Evolutionary conservation across 805 yeast genomes (phyloP), one percentile per base, ranked within the genome.

Genomic region (Suhomyces prunicola): DNA sequence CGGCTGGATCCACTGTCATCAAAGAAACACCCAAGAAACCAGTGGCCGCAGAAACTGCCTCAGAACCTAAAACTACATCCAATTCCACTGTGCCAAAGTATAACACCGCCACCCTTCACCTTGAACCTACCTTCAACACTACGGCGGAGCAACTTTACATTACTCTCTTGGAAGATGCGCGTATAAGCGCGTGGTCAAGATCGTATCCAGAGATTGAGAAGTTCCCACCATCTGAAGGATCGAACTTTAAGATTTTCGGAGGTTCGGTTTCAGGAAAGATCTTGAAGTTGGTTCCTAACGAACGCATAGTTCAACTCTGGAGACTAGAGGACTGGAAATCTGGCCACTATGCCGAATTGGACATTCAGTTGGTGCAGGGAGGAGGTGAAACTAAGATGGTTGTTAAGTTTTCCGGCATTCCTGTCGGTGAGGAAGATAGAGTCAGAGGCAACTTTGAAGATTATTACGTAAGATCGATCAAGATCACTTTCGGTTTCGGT

Each of bases 401-500:
- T 54, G 90, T 91, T 17, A 75, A 79, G 44, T 90, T 93, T 83
- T 76, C 83, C 15, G 97, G 97, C 13, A 87, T 94, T 48, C 99
- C 99, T 15, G 78, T 93, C 40, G 99, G 98, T 12, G 96, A 94
- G 67, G 98, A 94, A 65, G 94, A 96, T 62, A 72, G 87, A 62
- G 97, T 89, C 40, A 83, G 85, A 64, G 81, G 78, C 41, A 94
- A 93, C 70, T 93, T 94, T 65, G 90, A 90, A 62, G 90, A 89
- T 56, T 89, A 91, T 71, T 94, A 94, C 67, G 85, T 94, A 49
- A 86, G 87, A 71, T 83, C 96, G 6, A 93, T 94, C 65, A 94
- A 91, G 74, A 67, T 90, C 44, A 87, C 97, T 0, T 94, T 94
- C 70, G 99, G 99, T 1, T 92, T 89, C 68, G 98, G 98, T 15